Base-by-base conservation (phyloP, 805 yeast species). In the Candida maltosa region DNA sequence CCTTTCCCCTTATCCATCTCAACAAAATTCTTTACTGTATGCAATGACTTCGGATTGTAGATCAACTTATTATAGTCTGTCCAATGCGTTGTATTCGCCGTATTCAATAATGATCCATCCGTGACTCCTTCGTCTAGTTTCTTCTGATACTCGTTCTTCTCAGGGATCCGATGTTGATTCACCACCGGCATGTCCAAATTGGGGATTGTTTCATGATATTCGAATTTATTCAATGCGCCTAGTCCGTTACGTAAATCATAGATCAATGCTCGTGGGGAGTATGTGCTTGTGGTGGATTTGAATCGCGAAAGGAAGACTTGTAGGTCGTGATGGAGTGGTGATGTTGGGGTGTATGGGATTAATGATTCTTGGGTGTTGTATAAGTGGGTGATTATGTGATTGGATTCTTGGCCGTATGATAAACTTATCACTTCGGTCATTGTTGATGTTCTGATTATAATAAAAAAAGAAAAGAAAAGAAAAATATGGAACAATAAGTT, bases 161-260 rank as follows among this genome's bases (percentile, higher is more conserved):
- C 25, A 8, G 7, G 2, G 4, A 29, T 26, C 14, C n/a, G 3
- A 4, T 27, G 31, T 16, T 15, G 15, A 14, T 30, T 34, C 15
- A 34, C 6, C 16, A 30, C 3, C 8, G 11, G 9, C 4, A 11
- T 6, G 3, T 10, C 9, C 24, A 17, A 4, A 11, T 31, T 15
- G 0, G 51, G 54, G 2, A 73, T 54, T 11, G 15, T 20, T 16
- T 53, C 54, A 29, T 59, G 61, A 41, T 75, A 78, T 36, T 78
- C 83, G 49, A 58, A 71, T 38, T 67, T 69, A 2, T 76, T 73
- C 29, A 86, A 56, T 1, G 87, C 63, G 0, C 97, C 96, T 49
- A 70, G 75, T 0, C 96, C 96, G 32, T 83, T 81, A 15, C 70
- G 64, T 30, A 79, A 72, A 42, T 93, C 97, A 81, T 89, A 87